Evolutionary conservation across 208 protist species (phyloP).

Genomic region (Angomonas deanei): DNA sequence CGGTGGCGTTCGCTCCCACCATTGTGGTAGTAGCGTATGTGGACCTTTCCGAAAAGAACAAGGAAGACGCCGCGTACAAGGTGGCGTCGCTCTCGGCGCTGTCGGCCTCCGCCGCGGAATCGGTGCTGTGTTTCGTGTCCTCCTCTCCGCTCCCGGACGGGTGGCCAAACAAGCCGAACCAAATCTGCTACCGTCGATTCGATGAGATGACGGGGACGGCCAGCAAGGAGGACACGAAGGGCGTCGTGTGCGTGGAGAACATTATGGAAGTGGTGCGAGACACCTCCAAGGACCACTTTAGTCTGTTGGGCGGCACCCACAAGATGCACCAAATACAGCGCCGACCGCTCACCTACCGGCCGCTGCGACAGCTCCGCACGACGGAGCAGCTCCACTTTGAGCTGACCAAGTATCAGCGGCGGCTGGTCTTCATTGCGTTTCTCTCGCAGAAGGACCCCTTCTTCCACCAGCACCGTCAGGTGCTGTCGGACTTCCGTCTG

Average conservation of each 20-base stretch:
- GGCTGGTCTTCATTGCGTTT: constrained; percentile 36
- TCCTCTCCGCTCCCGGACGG: background rate
- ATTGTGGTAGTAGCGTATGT: background rate
- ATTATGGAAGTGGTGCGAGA: background rate
- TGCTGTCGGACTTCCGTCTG: constrained; percentile 18
- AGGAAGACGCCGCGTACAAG: no score
- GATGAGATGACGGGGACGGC: background rate
- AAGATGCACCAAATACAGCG: background rate
- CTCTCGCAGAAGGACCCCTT: constrained; percentile 35
- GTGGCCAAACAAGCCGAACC: background rate
- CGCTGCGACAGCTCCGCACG: constrained; percentile 5
- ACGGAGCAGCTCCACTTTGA: constrained; percentile 23
- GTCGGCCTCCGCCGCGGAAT: background rate
- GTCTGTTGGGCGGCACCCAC: no score
- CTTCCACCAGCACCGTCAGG: constrained; percentile 29
- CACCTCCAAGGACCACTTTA: no score
- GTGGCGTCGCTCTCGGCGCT: background rate
- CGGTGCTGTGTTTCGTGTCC: background rate
- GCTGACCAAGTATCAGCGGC: constrained; percentile 15
- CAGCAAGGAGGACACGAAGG: background rate
- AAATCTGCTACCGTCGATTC: background rate
- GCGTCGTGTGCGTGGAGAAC: background rate
- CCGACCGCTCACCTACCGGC: background rate
- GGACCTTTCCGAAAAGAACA: background rate
- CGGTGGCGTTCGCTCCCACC: background rate